Percentiles rank a stretch among this genome's conserved stretches.
Conservation (phyloP, 2,329 filamentous ascomycete genomes). For the Bipolaris bicolor region DNA sequence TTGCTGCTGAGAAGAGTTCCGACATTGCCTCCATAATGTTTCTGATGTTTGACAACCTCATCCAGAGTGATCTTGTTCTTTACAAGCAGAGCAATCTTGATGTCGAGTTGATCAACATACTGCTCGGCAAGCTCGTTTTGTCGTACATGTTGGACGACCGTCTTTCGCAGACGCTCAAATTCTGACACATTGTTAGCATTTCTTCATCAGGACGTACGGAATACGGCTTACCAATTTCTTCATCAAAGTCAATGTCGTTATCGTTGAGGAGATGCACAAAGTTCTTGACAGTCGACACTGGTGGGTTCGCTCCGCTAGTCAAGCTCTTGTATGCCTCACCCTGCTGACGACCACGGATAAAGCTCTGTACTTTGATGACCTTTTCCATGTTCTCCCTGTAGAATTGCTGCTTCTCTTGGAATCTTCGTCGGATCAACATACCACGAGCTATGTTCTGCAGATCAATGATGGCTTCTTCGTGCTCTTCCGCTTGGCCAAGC, state of each 20-base stretch:
- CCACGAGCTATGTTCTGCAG: constrained; percentile 78
- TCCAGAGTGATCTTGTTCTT: constrained; percentile 99
- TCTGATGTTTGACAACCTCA: constrained; percentile 95
- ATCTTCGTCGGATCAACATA: constrained; percentile 73
- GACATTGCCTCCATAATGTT: constrained; percentile 90
- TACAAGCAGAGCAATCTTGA: constrained; percentile 96
- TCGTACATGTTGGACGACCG: constrained; percentile 93
- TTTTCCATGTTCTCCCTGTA: constrained; percentile 98
- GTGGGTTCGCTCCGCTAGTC: constrained; percentile 94
- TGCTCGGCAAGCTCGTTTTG: constrained; percentile 97
- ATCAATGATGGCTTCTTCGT: constrained; percentile 77
- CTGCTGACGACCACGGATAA: constrained; percentile 91
- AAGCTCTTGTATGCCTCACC: constrained; percentile 98
- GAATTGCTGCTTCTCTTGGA: constrained; percentile 83
- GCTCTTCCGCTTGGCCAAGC: constrained; percentile 77
- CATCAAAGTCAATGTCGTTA: constrained; percentile 98
- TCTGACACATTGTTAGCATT: constrained; percentile 57
- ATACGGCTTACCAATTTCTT: constrained; percentile 71
- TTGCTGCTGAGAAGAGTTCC: constrained; percentile 84
- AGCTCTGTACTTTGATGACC: constrained; percentile 98
- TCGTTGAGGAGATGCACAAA: constrained; percentile 98
- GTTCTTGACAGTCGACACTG: constrained; percentile 94
- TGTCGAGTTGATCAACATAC: constrained; percentile 97
- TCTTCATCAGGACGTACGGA: too few species aligned
- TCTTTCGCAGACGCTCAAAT: constrained; percentile 92